Evolutionary conservation across 1,139 yeast genomes (phyloP), one percentile per base, ranked within the genome.

Genomic region (Yamadazyma membranifaciens): DNA sequence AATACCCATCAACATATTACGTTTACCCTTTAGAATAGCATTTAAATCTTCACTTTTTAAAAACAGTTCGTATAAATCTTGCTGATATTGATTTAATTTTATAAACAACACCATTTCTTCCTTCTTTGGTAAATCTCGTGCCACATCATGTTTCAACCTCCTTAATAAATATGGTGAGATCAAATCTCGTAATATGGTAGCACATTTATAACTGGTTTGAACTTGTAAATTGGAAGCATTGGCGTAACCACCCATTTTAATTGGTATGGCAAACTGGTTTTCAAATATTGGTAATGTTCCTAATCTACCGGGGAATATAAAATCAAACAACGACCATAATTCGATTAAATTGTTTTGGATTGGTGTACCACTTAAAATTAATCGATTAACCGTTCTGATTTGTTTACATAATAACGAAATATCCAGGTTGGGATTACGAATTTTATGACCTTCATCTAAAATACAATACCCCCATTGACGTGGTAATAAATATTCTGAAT

Each of bases 221-320:
- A 94, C 98, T 57, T 94, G 98, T 4, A 92, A 80, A 59, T 92
- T 92, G 1, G 95, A 83, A 0, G 98, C 98, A 65, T 92, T 92
- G 2, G 98, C 96, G 62, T 94, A 92, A 0, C 99, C 99, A n/a
- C 98, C 99, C 62, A 87, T 77, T 55, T 89, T 91, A 32, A 92
- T 94, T 0, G 98, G 99, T 2, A 83, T 72, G 1, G 96, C 85
- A 60, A 92, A 92, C 57, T 92, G 96, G 42, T 79, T 84, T 58
- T 91, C 96, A 55, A 92, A 92, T 0, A 94, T 92, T 0, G 99
- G 98, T 15, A 92, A 65, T 0, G 98, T 94, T 0, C 98, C 98
- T 26, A 92, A 63, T 44, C 95, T 68, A 0, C 98, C 98, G 0
- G 98, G 98, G 54, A 85, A 91, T 4, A 91, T 86, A 64, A 92